Conservation (phyloP, 495 filamentous ascomycete genomes). For the Penicillium arizonense region DNA sequence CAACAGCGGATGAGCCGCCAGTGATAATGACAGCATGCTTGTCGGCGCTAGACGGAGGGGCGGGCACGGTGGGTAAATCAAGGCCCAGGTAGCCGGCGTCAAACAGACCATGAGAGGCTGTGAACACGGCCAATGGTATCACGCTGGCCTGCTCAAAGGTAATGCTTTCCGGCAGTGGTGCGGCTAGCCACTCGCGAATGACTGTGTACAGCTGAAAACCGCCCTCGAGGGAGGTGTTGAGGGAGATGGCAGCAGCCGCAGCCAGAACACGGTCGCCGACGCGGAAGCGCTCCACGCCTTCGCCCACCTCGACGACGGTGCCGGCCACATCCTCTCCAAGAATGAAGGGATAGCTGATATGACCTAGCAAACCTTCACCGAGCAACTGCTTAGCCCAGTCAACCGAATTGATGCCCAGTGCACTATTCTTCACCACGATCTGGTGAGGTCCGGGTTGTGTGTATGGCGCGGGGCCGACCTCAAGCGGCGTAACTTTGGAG, state of each 20-base stretch:
- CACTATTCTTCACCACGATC: conserved; percentile 38
- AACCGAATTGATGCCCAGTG: conserved; percentile 43
- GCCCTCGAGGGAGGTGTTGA: not conserved
- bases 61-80: no score
- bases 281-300: conserved; percentile 4
- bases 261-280: conserved; percentile 8
- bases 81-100: no score
- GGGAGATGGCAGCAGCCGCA: not conserved
- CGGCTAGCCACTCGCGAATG: conserved; percentile 16
- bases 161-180: conserved; percentile 20
- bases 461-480: no score
- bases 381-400: conserved; percentile 42
- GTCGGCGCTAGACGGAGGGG: no score
- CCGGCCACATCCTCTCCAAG: conserved; percentile 56
- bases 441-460: conserved; percentile 1
- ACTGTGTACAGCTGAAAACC: conserved; percentile 42
- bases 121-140: not conserved
- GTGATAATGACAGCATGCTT: conserved; percentile 35
- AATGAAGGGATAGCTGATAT: conserved; percentile 41
- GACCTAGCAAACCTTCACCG: conserved; percentile 11
- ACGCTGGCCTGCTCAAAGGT: conserved; percentile 31
- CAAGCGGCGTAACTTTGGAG: no score
- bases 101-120: not conserved
- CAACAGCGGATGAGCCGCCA: conserved; percentile 56
- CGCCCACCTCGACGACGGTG: conserved; percentile 48